These are phyloP conservation scores for Claviceps arundinis DNA, from an alignment of 2,329 filamentous ascomycete species.

Conservation along the genomic window DNA sequence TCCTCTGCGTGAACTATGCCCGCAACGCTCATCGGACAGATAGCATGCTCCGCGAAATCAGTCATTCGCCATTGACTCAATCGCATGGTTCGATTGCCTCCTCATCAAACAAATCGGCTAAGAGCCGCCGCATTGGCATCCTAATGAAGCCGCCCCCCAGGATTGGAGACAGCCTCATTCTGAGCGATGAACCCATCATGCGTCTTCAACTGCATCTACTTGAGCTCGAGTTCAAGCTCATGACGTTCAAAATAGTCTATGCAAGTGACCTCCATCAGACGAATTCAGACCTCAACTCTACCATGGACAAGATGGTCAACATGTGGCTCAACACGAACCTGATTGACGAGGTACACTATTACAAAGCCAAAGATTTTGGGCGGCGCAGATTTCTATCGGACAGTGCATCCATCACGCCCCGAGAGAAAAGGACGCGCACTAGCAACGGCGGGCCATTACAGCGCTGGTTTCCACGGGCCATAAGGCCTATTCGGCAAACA, in stretches of 20 bases:
- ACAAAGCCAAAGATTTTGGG: conserved; percentile 17
- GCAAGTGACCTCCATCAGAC: conserved; percentile 14
- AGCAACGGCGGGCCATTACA: conserved; percentile 10
- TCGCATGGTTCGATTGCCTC: conserved; percentile 13
- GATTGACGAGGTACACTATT: conserved; percentile 16
- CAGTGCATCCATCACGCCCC: conserved; percentile 7
- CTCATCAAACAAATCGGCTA: conserved; percentile 11
- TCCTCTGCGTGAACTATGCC: conserved; percentile 19
- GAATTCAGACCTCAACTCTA: conserved; percentile 10
- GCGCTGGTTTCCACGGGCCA: conserved; percentile 11
- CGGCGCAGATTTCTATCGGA: conserved; percentile 7
- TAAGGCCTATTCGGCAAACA: conserved; percentile 12
- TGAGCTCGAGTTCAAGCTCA: conserved; percentile 18
- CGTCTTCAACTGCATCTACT: conserved; percentile 15
- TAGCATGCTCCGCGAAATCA: conserved; percentile 9
- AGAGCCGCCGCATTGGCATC: conserved; percentile 9
- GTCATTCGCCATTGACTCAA: conserved; percentile 11
- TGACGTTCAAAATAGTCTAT: conserved; percentile 15
- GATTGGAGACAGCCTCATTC: conserved; percentile 11
- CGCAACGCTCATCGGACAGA: conserved; percentile 9
- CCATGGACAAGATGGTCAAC: conserved; percentile 13
- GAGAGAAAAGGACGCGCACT: conserved; percentile 11
- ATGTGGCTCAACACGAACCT: conserved; percentile 18
- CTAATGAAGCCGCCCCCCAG: conserved; percentile 12
- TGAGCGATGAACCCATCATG: conserved; percentile 14